Base-by-base conservation (phyloP, 768 basidiomycete genomes). In the Lactarius hengduanensis region DNA sequence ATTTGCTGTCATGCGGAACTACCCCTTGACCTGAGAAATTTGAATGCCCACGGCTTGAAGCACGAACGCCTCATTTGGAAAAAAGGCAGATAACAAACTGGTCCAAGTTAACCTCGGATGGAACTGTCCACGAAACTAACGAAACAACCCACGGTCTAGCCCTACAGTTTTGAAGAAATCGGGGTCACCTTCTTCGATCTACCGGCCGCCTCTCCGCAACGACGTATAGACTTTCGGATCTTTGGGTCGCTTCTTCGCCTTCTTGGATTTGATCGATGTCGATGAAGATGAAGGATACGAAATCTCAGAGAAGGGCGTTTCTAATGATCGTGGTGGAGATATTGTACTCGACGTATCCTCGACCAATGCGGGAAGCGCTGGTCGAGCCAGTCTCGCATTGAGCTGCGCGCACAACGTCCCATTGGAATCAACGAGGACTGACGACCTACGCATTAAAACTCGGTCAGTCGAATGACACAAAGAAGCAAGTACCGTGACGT, bases 361-460 rank as follows among this genome's bases (percentile, higher is more conserved):
- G 6, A 59, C 18, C 7, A 55, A n/a, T 22, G 6, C 32, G 6
- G 66, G 61, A 32, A 67, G 20, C 4, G 43, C 26, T 26, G 71
- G 59, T 58, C 70, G 72, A 3, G 62, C 63, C 10, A 76, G 62
- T 22, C 68, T 65, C 11, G 73, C 74, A 55, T 75, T 73, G 36
- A 73, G 55, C 32, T 62, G 68, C 8, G 69, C 75, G 3, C 65
- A n/a, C 7, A 76, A 64, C 3, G 72, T 61, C 2, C 69, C 73
- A 38, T 73, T 70, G 18, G 43, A 54, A 18, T 69, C 68, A 16
- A 76, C 66, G 40, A 73, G 74, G 22, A 70, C 60, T 36, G 72
- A 74, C 13, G 73, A 76, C 38, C 74, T 75, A 64, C 41, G 61
- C 20, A 18, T 9, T 9, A 7, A 38, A 9, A 5, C 38, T 41